Percentiles rank a stretch among this genome's conserved stretches.
phyloP scores from a whole-genome alignment of 768 basidiomycete species.

The Auricularia heimuer region DNA sequence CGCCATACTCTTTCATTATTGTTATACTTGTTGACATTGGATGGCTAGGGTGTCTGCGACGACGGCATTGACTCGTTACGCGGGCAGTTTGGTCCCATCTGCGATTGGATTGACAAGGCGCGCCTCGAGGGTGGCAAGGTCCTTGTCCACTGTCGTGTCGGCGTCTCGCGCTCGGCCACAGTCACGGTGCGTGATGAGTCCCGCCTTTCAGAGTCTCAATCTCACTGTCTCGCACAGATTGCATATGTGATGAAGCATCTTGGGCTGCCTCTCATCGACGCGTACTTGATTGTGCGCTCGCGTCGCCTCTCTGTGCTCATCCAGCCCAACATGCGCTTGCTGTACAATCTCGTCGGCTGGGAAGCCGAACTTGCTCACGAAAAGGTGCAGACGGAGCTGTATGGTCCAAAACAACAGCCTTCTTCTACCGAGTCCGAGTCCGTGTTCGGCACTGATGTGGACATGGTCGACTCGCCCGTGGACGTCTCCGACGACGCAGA shows the following conservation, averaged over 20 bases:
- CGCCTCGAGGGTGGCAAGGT: conserved; percentile 76
- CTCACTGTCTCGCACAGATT: conserved; percentile 38
- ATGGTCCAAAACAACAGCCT: conserved; percentile 33
- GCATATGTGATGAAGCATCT: conserved; percentile 97
- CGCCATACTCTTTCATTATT: background rate
- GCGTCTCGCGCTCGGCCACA: conserved; percentile 90
- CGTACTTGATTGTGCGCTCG: conserved; percentile 87
- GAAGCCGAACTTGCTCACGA: conserved; percentile 84
- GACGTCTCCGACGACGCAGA: background rate
- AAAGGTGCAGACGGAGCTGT: conserved; percentile 20
- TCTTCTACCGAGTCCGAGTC: conserved; percentile 3
- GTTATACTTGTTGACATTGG: conserved; percentile 4
- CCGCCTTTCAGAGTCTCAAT: background rate
- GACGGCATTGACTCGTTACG: conserved; percentile 94
- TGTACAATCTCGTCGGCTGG: conserved; percentile 93
- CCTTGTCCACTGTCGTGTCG: conserved; percentile 97
- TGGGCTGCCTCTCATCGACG: conserved; percentile 75
- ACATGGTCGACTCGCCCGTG: background rate
- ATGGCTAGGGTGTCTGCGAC: conserved; percentile 64
- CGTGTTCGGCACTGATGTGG: background rate
- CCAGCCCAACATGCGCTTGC: conserved; percentile 91
- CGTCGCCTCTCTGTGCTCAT: conserved; percentile 82
- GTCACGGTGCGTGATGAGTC: conserved; percentile 54
- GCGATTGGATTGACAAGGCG: conserved; percentile 89
- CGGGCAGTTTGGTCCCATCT: conserved; percentile 78